Evolutionary conservation across 768 basidiomycete genomes (phyloP), one percentile per base, ranked within the genome.

Genomic region (Phanerochaete sordida): DNA sequence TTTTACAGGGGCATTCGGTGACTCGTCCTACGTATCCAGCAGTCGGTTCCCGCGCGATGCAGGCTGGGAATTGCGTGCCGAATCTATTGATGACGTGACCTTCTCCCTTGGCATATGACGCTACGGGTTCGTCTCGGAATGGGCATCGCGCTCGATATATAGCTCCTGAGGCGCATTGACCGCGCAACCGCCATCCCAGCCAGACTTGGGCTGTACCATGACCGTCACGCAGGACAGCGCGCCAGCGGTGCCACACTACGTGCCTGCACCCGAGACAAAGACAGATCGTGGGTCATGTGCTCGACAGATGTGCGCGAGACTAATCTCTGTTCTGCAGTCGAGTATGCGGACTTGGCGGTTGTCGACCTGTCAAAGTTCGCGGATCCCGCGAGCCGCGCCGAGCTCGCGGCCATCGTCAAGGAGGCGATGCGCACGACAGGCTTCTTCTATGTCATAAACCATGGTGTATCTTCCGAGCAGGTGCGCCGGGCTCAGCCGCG

Each of bases 191-290:
- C 6, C 12, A n/a, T 3, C 24, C 26, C 7, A 8, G 49, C 31
- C 28, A 30, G 9, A 16, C 11, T 48, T 19, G 49, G 31, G 31
- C 49, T 31, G 12, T 16, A 8, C 49, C 30, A 55, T 44, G 33
- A 46, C 45, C n/a, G 27, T 56, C 28, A 56, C 55, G 21, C 13
- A 31, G 39, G 28, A 9, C 27, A 27, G 19, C 11, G 30, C 51
- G n/a, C 55, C 30, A 3, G n/a, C 55, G 21, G 64, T 62, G 2
- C 75, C 77, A n/a, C 80, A 67, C 44, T 77, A 80, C 39, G 65
- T 69, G 35, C 66, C 70, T 4, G 69, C 79, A 6, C 71, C 75
- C 0, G 62, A 62, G 3, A 79, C 79, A 1, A 67, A 68, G 47
- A 72, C 72, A 27, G 57, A 71, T 24, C 59, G 79, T 79, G 52